A percentile compares a stretch with the other conserved stretches of the same genome.
Evolutionary conservation across 306 rosid genomes (phyloP).

Genomic region (Prunus mira): DNA sequence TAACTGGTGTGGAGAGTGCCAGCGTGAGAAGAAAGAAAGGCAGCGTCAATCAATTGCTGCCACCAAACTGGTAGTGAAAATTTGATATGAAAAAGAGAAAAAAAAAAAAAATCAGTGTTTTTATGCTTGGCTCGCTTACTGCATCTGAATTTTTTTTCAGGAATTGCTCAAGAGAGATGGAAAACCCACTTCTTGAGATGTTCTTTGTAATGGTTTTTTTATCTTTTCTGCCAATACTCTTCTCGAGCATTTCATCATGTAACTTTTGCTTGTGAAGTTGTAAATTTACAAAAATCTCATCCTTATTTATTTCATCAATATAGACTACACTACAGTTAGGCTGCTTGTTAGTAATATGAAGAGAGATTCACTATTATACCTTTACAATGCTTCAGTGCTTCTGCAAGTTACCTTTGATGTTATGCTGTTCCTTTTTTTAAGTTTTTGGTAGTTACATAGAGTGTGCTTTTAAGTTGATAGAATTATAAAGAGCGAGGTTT

Average conservation of each 20-base stretch:
- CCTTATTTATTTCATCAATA: background rate
- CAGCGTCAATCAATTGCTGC: conserved; percentile 50
- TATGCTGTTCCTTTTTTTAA: background rate
- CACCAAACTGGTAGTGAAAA: conserved; percentile 56
- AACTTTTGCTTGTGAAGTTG: conserved; percentile 34
- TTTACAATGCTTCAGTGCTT: background rate
- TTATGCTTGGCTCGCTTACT: background rate
- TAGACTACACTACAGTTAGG: background rate
- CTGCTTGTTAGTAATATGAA: conserved; percentile 1
- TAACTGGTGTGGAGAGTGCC: conserved; percentile 92
- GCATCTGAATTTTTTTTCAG: conserved; percentile 35
- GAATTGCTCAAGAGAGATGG: conserved; percentile 56
- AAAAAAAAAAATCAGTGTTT: background rate
- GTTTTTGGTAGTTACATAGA: background rate
- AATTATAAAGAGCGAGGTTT: too few species aligned
- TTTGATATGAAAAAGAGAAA: conserved; percentile 10
- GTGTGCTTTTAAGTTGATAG: background rate
- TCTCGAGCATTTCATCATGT: conserved; percentile 32
- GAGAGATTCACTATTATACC: background rate
- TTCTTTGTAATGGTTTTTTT: background rate
- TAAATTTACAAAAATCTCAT: conserved; percentile 32
- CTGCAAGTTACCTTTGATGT: conserved; percentile 1
- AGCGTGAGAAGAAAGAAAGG: conserved; percentile 66
- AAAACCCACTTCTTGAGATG: conserved; percentile 45
- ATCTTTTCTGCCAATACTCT: conserved; percentile 10